Evolutionary conservation across 345 rosid genomes (phyloP), one percentile per base, ranked within the genome.

Genomic region (Gossypioides kirkii): DNA sequence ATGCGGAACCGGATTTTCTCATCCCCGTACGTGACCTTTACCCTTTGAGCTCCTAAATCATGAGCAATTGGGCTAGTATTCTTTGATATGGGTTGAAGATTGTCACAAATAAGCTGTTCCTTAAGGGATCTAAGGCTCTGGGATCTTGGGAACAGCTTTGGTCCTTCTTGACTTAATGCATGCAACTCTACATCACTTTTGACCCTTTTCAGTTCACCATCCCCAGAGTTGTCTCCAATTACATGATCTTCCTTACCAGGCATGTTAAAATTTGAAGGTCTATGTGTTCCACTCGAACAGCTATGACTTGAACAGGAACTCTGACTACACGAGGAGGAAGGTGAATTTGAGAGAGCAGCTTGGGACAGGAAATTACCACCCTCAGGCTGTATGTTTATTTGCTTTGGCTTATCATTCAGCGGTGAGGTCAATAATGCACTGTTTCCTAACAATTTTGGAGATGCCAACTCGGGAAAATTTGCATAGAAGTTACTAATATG

Each of bases 261-360:
- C 43, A 77, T 17, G 8, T 78, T 71, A 54, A 43, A 74, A 36
- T 47, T 59, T 16, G 90, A 80, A 52, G 75, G 76, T 73, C 80
- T 82, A 80, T 80, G 85, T 38, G 81, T 80, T 74, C 87, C 91
- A n/a, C 88, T 89, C 79, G 97, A 90, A 77, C 75, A 87, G 70
- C 91, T 80, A 23, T 82, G 92, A 81, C 96, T 89, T 22, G 98
- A 94, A 75, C 78, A 83, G 60, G 98, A 88, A 77, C 96, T 83
- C 72, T 84, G 89, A 79, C 94, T 87, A 58, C 86, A 79, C 0
- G 97, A 88, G 12, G 94, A 84, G 18, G 95, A 89, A n/a, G 86
- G 86, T 2, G 98, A 89, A 63, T 82, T 85, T 10, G 80, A 79
- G 46, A 79, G 79, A 61, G 87, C 73, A 2, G 55, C 76, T 41